Conservation (phyloP, 768 basidiomycete species). For the Boletellus ananas region DNA sequence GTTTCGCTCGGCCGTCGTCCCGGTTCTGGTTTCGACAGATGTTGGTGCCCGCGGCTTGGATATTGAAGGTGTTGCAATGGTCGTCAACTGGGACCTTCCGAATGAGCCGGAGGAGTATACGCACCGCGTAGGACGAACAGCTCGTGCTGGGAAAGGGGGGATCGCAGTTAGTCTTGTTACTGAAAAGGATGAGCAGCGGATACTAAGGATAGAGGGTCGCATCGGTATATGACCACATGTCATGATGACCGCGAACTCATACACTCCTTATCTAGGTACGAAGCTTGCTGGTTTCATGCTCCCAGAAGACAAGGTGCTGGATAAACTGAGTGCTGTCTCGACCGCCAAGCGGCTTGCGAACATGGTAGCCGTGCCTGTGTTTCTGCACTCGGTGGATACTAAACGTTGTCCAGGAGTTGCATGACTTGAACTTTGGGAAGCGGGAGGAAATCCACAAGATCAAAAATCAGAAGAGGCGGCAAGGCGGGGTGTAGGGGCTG, state of each 20-base stretch:
- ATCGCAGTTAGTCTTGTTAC: slow-evolving; percentile 93
- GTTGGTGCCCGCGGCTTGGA: slow-evolving; percentile 95
- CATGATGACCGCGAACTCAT: neutral
- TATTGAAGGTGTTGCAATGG: slow-evolving; percentile 93
- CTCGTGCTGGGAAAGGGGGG: slow-evolving; percentile 85
- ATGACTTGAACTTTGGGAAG: slow-evolving; percentile 86
- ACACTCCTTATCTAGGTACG: slow-evolving; percentile 47
- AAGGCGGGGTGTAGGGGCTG: neutral
- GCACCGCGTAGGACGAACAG: slow-evolving; percentile 92
- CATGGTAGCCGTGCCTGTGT: slow-evolving; percentile 56
- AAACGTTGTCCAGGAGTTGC: slow-evolving; percentile 57
- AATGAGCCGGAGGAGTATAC: slow-evolving; percentile 89
- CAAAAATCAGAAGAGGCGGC: slow-evolving; percentile 40
- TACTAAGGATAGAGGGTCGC: slow-evolving; percentile 78
- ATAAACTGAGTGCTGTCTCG: slow-evolving; percentile 83
- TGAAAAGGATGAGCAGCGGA: slow-evolving; percentile 83
- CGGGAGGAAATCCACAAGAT: slow-evolving; percentile 78
- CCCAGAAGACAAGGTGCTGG: slow-evolving; percentile 78
- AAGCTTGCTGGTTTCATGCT: slow-evolving; percentile 70
- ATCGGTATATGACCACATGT: slow-evolving; percentile 58
- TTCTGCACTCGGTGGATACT: slow-evolving; percentile 1
- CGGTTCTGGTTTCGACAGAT: slow-evolving; percentile 91
- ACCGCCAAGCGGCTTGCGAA: slow-evolving; percentile 90
- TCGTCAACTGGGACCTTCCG: slow-evolving; percentile 97
- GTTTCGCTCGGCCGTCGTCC: slow-evolving; percentile 83